Evolutionary conservation across 2,329 filamentous ascomycete genomes (phyloP), one percentile per base, ranked within the genome.

Genomic region (Aspergillus sp.): DNA sequence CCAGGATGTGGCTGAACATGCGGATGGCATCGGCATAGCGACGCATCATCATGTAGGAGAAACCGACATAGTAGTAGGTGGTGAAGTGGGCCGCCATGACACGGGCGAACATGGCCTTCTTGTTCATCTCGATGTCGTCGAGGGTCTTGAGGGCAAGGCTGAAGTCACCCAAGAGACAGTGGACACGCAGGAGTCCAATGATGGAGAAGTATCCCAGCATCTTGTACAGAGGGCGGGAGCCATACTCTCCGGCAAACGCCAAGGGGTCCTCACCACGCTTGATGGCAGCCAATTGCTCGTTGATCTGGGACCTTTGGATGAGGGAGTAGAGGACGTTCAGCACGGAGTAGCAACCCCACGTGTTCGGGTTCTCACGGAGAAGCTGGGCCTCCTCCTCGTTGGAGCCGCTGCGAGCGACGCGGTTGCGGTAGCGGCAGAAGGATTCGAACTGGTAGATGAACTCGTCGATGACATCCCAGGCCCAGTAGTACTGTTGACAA

Each of bases 21-120:
- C 94, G 92, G 82, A 99, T 97, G 78, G 95, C 95, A 80, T 99
- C 95, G 80, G 92, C 91, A 78, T 99, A 99, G 77, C 95, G 91
- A 82, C 95, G 92, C 91, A 98, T 96, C 95, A 99, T 99, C 94
- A 99, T 98, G 89, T 99, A 99, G 70, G 92, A 96, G 88, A 99
- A 99, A 70, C 95, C 95, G 65, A 99, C 94, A 78, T 98, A 98
- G 88, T 99, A 99, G 87, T 98, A 99, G 67, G 95, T 99, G 69
- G 94, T 97, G 83, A 98, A 98, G 84, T 99, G 95, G 60, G 95
- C 95, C 57, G 95, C 94, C 95, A 99, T 98, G 77, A 99, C 95
- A 68, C 95, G 91, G 65, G 95, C 94, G 78, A 99, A 99, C 91
- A 98, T 98, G 79, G 95, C 93, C 85, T 98, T 98, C 86, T 99